A percentile compares a stretch with the other conserved stretches of the same genome.
Evolutionary conservation across 768 basidiomycete genomes (phyloP).

Genomic region (Pisolithus orientalis): DNA sequence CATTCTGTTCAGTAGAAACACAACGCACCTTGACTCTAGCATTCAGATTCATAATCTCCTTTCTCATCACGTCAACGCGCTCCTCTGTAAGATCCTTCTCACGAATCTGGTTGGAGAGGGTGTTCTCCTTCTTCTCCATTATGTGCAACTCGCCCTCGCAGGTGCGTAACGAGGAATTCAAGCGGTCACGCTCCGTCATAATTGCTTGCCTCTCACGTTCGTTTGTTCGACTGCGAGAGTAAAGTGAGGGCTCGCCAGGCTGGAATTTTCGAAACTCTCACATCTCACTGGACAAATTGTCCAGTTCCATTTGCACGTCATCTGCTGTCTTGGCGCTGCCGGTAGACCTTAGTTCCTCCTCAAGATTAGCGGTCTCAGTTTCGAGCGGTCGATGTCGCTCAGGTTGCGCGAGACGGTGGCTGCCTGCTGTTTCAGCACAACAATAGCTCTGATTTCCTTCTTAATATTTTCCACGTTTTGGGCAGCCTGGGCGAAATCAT

Average conservation of each 20-base stretch:
- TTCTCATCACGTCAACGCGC: slow-evolving; percentile 50
- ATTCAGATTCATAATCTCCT: slow-evolving; percentile 43
- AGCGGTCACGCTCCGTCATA: slow-evolving; percentile 56
- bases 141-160: slow-evolving; percentile 56
- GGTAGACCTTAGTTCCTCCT: slow-evolving; percentile 59
- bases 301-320: slow-evolving; percentile 78
- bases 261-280: slow-evolving; percentile 31
- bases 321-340: slow-evolving; percentile 80
- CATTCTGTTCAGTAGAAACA: background rate
- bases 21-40: slow-evolving; percentile 44
- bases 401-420: slow-evolving; percentile 51
- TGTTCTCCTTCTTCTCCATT: slow-evolving; percentile 56
- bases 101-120: slow-evolving; percentile 49
- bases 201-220: slow-evolving; percentile 60
- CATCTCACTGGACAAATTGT: slow-evolving; percentile 58
- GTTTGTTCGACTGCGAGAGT: slow-evolving; percentile 46
- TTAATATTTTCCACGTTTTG: slow-evolving; percentile 49
- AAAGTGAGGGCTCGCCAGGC: background rate
- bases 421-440: slow-evolving; percentile 55
- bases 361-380: slow-evolving; percentile 56
- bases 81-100: slow-evolving; percentile 54
- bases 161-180: slow-evolving; percentile 43
- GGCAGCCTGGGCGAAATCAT: slow-evolving; percentile 35
- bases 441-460: slow-evolving; percentile 55
- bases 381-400: slow-evolving; percentile 52